phyloP scores from a whole-genome alignment of 2,329 filamentous ascomycete species.

The Amauroascus niger region DNA sequence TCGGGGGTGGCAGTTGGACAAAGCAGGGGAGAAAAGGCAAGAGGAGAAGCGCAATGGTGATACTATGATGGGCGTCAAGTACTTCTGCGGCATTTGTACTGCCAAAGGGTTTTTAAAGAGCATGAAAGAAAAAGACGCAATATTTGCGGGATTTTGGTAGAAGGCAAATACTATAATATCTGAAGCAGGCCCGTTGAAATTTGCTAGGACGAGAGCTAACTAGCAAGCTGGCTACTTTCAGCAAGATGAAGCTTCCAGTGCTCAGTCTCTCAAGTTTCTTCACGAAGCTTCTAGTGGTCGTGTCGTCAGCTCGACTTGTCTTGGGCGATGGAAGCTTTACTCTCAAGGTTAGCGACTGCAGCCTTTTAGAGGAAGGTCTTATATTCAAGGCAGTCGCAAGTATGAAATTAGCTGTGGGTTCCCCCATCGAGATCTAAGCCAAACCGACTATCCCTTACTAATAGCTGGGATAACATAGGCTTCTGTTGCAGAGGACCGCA shows the following conservation, averaged over 20 bases:
- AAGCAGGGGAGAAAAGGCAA: too few relatives aligned
- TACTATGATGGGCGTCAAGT: too few relatives aligned
- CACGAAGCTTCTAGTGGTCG: not conserved
- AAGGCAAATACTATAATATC: not conserved
- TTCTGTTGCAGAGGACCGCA: constrained; percentile 3
- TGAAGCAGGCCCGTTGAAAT: not conserved
- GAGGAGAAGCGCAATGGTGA: too few relatives aligned
- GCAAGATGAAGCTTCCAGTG: constrained; percentile 2
- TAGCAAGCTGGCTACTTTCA: not conserved
- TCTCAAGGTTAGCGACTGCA: constrained; percentile 5
- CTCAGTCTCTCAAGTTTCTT: not conserved
- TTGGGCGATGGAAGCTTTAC: not conserved
- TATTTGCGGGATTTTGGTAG: not conserved
- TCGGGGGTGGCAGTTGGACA: too few relatives aligned
- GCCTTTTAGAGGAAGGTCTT: not conserved
- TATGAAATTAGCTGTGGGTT: constrained; percentile 6
- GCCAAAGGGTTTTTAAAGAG: not conserved
- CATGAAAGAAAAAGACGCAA: constrained; percentile 1
- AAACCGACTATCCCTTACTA: not conserved
- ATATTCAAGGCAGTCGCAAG: not conserved
- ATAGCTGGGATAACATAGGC: not conserved
- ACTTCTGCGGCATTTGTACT: not conserved
- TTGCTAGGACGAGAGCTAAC: not conserved
- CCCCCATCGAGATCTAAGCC: not conserved
- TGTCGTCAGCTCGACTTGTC: not conserved